A percentile compares a stretch with the other conserved stretches of the same genome.
These are phyloP conservation scores for Waitea zeae DNA, from an alignment of 1,284 basidiomycete species.

Conservation along the genomic window DNA sequence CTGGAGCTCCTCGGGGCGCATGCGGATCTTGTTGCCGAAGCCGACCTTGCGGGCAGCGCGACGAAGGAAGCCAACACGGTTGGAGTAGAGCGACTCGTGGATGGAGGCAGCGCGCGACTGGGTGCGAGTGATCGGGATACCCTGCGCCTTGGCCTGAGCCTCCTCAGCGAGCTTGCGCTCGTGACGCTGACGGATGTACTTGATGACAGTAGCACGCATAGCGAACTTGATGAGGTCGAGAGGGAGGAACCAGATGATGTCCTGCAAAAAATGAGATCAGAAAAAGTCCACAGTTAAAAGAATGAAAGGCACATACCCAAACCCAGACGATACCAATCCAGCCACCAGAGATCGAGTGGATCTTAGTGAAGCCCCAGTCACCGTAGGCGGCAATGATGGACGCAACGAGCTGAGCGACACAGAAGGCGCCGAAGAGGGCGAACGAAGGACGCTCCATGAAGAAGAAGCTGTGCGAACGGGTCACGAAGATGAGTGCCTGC, in stretches of 20 bases:
- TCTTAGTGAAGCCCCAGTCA: constrained; percentile 82
- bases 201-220: constrained; percentile 88
- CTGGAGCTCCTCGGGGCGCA: constrained; percentile 72
- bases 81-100: constrained; percentile 88
- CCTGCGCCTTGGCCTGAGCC: constrained; percentile 25
- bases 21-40: constrained; percentile 63
- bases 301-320: no score
- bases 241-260: constrained; percentile 90
- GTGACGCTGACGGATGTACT: constrained; percentile 58
- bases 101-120: constrained; percentile 81
- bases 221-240: constrained; percentile 93
- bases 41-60: constrained; percentile 75
- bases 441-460: constrained; percentile 94
- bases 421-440: constrained; percentile 84
- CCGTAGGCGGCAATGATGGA: constrained; percentile 91
- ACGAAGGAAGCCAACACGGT: constrained; percentile 80
- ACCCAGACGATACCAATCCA: constrained; percentile 98
- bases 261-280: not conserved
- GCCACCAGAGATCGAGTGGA: constrained; percentile 64
- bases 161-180: constrained; percentile 26
- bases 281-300: constrained; percentile 18
- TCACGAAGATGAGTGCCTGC: constrained; percentile 94
- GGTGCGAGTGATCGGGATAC: constrained; percentile 72
- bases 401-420: constrained; percentile 82
- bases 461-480: constrained; percentile 92